These are phyloP conservation scores for Leccinum arenicola DNA, from an alignment of 768 basidiomycete species.

Conservation along the genomic window DNA sequence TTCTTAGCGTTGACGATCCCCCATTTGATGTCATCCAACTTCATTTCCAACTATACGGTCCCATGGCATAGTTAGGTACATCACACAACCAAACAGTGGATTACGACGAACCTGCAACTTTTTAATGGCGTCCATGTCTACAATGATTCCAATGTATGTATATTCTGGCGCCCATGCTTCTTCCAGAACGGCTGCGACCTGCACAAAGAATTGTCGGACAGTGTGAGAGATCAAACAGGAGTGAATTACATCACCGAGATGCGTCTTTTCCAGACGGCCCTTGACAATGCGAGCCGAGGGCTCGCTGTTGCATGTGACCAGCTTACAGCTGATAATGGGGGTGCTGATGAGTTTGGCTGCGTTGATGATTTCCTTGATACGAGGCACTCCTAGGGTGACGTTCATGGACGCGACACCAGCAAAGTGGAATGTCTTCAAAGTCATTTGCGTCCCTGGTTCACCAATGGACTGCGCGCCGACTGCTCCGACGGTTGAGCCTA, in stretches of 20 bases:
- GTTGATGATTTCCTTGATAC: conserved; percentile 99
- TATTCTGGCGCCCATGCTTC: conserved; percentile 95
- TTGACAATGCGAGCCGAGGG: conserved; percentile 98
- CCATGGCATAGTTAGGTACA: neutral
- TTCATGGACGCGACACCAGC: conserved; percentile 99
- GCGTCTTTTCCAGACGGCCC: conserved; percentile 91
- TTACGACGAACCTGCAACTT: conserved; percentile 68
- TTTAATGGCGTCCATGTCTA: conserved; percentile 84
- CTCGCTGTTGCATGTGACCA: conserved; percentile 82
- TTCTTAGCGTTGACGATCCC: conserved; percentile 85
- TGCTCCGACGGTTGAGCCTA: conserved; percentile 96
- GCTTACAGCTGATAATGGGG: conserved; percentile 95
- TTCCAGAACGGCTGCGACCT: conserved; percentile 91
- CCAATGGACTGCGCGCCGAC: conserved; percentile 99
- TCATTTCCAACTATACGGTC: conserved; percentile 74
- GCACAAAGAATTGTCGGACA: neutral
- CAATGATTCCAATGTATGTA: conserved; percentile 89
- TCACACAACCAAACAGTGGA: neutral
- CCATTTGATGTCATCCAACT: conserved; percentile 90
- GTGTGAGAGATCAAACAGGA: neutral
- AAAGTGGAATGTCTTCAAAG: conserved; percentile 99
- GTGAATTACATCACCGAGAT: conserved; percentile 79
- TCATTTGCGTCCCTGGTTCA: conserved; percentile 99
- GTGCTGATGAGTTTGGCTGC: conserved; percentile 97
- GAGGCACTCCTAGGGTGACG: conserved; percentile 98